Percentiles rank a stretch among this genome's conserved stretches.
Evolutionary conservation across 331 rosid genomes (phyloP).

Genomic region (Stylosanthes scabra): DNA sequence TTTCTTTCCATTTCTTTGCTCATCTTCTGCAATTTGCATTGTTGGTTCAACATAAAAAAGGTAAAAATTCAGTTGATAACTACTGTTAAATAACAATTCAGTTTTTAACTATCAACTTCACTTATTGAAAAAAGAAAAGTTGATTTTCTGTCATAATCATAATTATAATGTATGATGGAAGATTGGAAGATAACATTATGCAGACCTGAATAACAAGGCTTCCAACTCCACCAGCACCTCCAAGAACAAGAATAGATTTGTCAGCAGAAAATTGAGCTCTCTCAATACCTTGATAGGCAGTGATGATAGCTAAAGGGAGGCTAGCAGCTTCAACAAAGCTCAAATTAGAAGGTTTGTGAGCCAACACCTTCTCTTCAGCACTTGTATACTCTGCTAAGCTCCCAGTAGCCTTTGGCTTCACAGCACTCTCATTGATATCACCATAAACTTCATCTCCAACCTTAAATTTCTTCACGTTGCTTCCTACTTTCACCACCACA

Average conservation of each 20-base stretch:
- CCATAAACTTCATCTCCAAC: conserved; percentile 71
- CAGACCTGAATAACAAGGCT: conserved; percentile 48
- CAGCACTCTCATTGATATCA: conserved; percentile 37
- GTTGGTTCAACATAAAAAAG: too few relatives aligned
- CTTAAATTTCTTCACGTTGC: conserved; percentile 55
- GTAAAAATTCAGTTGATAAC: too few relatives aligned
- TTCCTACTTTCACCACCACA: conserved; percentile 61
- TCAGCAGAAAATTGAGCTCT: conserved; percentile 46
- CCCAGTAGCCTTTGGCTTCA: conserved; percentile 38
- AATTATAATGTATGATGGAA: too few relatives aligned
- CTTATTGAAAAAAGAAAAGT: too few relatives aligned
- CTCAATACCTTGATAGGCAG: conserved; percentile 59
- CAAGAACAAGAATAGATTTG: conserved; percentile 65
- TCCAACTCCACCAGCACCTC: conserved; percentile 82
- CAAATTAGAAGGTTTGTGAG: conserved; percentile 54
- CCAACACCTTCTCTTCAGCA: conserved; percentile 53
- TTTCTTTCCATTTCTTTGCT: too few relatives aligned
- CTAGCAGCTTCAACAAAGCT: conserved; percentile 68
- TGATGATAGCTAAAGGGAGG: conserved; percentile 55
- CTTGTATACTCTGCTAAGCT: conserved; percentile 61
- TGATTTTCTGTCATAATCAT: too few relatives aligned
- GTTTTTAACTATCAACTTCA: too few relatives aligned
- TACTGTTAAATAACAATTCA: too few relatives aligned
- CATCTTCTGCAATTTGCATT: too few relatives aligned
- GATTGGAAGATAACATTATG: too few relatives aligned